Evolutionary conservation across 225 moss, liverwort and hornwort species (phyloP).

Genomic region (Pseudoscleropodium purum): DNA sequence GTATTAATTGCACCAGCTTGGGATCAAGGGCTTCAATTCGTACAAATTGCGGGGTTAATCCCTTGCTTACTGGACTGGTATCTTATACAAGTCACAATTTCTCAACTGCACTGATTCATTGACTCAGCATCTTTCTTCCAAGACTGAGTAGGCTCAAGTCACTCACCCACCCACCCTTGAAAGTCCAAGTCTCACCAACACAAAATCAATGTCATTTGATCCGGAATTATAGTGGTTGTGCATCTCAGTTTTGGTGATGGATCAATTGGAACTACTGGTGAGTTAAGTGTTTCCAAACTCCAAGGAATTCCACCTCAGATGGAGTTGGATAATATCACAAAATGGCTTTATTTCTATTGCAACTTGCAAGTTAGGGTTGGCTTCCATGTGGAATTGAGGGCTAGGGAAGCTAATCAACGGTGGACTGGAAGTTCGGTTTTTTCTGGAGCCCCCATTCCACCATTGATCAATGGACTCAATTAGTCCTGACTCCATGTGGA

Average conservation of each 20-base stretch:
- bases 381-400: too few relatives aligned
- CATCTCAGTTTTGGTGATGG: neutral
- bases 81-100: neutral
- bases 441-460: rapidly evolving
- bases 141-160: neutral
- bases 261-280: neutral
- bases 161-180: too few relatives aligned
- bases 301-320: neutral
- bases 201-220: neutral
- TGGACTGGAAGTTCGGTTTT: neutral
- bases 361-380: neutral
- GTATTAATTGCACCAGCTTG: neutral
- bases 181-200: neutral
- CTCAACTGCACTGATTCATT: neutral
- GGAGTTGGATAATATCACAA: neutral
- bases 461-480: rapidly evolving
- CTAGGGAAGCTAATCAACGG: rapidly evolving
- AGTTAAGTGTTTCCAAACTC: neutral
- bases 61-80: neutral
- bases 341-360: neutral
- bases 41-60: neutral
- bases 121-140: neutral
- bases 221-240: neutral
- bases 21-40: neutral
- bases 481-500: rapidly evolving